phyloP scores from a whole-genome alignment of 106 monocot species.

The Dendrobium officinale region DNA sequence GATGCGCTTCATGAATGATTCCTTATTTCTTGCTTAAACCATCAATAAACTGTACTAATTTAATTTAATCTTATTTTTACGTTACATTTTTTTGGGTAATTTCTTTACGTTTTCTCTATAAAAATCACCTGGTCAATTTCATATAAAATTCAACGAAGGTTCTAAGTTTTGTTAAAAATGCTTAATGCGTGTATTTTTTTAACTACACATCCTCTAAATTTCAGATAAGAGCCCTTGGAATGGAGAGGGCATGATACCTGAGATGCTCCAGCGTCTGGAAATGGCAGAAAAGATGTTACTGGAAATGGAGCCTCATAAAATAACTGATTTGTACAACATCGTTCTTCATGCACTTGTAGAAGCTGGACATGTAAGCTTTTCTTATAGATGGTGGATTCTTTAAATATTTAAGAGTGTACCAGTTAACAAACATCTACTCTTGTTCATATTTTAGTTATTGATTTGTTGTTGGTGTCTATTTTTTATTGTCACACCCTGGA shows the following conservation, averaged over 20 bases:
- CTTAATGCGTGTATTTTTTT: neutral
- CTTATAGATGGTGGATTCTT: neutral
- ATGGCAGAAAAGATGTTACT: conserved; percentile 45
- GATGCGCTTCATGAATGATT: neutral
- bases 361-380: conserved; percentile 49
- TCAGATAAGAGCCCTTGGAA: conserved; percentile 88
- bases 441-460: neutral
- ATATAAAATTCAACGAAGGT: neutral
- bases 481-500: too few species aligned
- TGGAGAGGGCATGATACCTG: conserved; percentile 84
- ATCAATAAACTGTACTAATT: neutral
- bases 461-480: neutral
- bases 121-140: neutral
- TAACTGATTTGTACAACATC: conserved; percentile 46
- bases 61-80: too few species aligned
- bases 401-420: neutral
- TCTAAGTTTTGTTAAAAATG: neutral
- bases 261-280: conserved; percentile 64
- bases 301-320: conserved; percentile 27
- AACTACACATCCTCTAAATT: neutral
- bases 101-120: neutral
- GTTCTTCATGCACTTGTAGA: conserved; percentile 61
- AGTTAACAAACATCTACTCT: neutral
- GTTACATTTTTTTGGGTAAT: neutral
- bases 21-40: neutral